Base-by-base conservation (phyloP, 2,329 filamentous ascomycete genomes). In the Ramichloridium luteum region DNA sequence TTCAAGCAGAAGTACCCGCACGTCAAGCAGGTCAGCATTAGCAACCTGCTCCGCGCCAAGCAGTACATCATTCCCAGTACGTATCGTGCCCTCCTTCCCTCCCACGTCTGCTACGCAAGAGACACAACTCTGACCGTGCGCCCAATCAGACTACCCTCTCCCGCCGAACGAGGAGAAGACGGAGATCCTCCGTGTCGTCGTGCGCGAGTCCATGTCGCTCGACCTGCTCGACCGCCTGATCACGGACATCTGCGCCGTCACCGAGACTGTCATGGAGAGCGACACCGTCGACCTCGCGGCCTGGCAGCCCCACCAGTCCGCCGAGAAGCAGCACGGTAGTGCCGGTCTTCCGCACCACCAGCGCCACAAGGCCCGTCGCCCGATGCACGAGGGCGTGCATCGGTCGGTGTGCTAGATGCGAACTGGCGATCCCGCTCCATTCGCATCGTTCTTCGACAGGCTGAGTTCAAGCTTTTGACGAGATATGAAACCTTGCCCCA, bases 21-120 rank as follows among this genome's bases (percentile, higher is more conserved):
- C 42, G 60, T 80, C 37, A 72, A 74, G 54, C 77, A 80, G 53
- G 73, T 70, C 34, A 65, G 65, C 4, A 61, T 80, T 10, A 73
- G 68, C 32, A 70, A 75, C 12, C 55, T 80, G 25, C 55, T 80
- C 34, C 64, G 76, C 10, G 70, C 71, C 4, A 74, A 74, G 48
- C 73, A 79, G 54, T 80, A 78, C 59, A 80, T 80, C 37, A 74
- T 80, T 35, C 76, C 75, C 13, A 80, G 64, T 67, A 55, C 49
- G 60, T 50, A 8, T 13, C n/a, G n/a, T n/a, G n/a, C n/a, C n/a
- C n/a, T n/a, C n/a, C n/a, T n/a, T n/a, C n/a, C n/a, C n/a, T 18
- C 12, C 10, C 6, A 22, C 12, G 2, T 16, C 15, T 9, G n/a
- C 15, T 25, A 8, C 17, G 6, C 12, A n/a, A 8, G 18, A 12